Base-by-base conservation (phyloP, 345 rosid genomes). In the Populus ilicifolia region DNA sequence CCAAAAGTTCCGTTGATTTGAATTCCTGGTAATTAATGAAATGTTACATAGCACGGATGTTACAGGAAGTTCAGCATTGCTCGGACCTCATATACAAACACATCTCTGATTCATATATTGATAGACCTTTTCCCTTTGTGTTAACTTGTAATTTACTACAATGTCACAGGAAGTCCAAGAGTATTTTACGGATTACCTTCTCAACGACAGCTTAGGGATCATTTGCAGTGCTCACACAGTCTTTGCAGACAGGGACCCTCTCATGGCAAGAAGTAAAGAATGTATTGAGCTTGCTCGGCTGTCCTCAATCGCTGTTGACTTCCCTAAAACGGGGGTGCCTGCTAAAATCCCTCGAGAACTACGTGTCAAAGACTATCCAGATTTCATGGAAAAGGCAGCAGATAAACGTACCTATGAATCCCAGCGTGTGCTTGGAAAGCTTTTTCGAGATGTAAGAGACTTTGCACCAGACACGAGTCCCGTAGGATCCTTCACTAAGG, bases 261-360 rank as follows among this genome's bases (percentile, higher is more conserved):
- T 1, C 50, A 87, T 75, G 71, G 95, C 92, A 0, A 78, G 41
- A 77, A 86, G 90, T 52, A 12, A 48, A 2, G 73, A 62, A 13
- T 89, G 92, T 70, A 68, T 78, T 20, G 50, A 83, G 52, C 90
- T 91, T 46, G 90, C 94, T 72, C 18, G 14, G 46, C 75, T 83
- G 64, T 79, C 76, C 62, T 88, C 93, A 16, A 79, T 78, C 5
- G 93, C 92, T 0, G 90, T 89, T 2, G 93, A 91, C 69, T 89
- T 87, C 80, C 88, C 90, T 0, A 91, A 89, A 88, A 89, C 93
- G 0, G 92, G 92, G 12, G 78, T 87, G 17, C 87, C 91, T 6
- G 93, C 91, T 0, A 76, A 79, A 79, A 83, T 88, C 44, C 89
- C 92, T 0, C 62, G 16, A 2, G 72, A 85, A 9, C 78, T 87